A percentile compares a stretch with the other conserved stretches of the same genome.
Evolutionary conservation across 2,329 filamentous ascomycete genomes (phyloP).

Genomic region (Claviceps pazoutovae): DNA sequence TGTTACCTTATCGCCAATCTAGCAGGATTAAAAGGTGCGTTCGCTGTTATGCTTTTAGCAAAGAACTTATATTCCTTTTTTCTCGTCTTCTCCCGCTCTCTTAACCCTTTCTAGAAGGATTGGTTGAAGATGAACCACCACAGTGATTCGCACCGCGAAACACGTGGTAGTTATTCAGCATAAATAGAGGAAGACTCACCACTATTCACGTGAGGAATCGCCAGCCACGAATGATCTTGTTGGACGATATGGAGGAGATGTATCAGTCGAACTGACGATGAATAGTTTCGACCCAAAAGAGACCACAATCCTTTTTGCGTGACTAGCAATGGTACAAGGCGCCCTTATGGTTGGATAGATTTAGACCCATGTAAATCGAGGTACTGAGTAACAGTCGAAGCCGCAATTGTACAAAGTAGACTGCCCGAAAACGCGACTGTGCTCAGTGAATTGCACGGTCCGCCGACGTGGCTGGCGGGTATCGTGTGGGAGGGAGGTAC

Average conservation of each 20-base stretch:
- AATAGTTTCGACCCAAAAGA: not conserved
- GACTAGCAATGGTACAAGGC: not conserved
- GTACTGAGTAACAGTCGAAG: slow-evolving; percentile 1
- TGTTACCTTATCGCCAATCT: not conserved
- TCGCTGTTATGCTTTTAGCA: not conserved
- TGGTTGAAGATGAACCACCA: not conserved
- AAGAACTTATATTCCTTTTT: not conserved
- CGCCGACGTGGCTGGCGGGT: slow-evolving; percentile 2
- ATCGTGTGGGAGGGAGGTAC: slow-evolving; percentile 2
- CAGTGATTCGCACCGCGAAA: not conserved
- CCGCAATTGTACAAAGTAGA: not conserved
- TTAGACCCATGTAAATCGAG: not conserved
- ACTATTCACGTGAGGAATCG: not conserved
- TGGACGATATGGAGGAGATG: not conserved
- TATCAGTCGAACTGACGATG: not conserved
- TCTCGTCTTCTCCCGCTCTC: not conserved
- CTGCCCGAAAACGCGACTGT: not conserved
- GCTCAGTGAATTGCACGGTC: not conserved
- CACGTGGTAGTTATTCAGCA: not conserved
- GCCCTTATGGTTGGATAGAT: not conserved
- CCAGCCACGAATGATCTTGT: not conserved
- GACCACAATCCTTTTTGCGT: not conserved
- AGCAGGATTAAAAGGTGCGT: not conserved
- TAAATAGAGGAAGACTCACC: not conserved
- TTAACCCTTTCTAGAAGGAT: not conserved